Evolutionary conservation across 768 basidiomycete species (phyloP).

Genomic region (Mycena galericulata): DNA sequence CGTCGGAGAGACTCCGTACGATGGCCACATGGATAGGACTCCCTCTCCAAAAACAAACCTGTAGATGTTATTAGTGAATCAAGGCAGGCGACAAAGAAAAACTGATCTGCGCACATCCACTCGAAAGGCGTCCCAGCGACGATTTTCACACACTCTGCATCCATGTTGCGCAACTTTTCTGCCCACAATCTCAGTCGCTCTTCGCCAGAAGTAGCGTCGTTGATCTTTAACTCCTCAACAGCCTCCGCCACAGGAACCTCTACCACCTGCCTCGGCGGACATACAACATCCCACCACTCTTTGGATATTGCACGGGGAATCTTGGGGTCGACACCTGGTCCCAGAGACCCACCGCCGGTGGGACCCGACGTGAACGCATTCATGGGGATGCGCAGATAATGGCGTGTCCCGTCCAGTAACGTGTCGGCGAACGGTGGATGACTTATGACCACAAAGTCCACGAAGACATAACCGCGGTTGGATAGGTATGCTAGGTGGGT

Average conservation of each 20-base stretch:
- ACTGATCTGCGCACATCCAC: conserved; percentile 17
- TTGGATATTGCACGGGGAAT: conserved; percentile 2
- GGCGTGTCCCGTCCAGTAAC: conserved; percentile 11
- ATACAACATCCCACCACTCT: conserved; percentile 22
- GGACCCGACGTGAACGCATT: conserved; percentile 29
- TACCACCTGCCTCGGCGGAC: not conserved
- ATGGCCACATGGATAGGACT: conserved; percentile 15
- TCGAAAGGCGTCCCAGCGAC: conserved; percentile 24
- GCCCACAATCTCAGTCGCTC: conserved; percentile 14
- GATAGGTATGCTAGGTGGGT: conserved; percentile 31
- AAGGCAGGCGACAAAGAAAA: not conserved
- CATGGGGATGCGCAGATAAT: conserved; percentile 27
- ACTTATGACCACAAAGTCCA: conserved; percentile 21
- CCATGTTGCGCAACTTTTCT: conserved; percentile 4
- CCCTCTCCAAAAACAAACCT: conserved; percentile 8
- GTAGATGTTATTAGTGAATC: not conserved
- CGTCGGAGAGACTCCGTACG: conserved; percentile 19
- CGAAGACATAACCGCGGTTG: conserved; percentile 32
- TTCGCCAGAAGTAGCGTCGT: conserved; percentile 2
- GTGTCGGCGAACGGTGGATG: conserved; percentile 27
- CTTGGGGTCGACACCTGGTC: not conserved
- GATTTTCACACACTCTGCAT: conserved; percentile 16
- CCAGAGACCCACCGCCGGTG: conserved; percentile 29
- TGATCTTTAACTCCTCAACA: conserved; percentile 13
- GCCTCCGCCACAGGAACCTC: conserved; percentile 1